A percentile compares a stretch with the other conserved stretches of the same genome.
These are phyloP conservation scores for Podospora conica DNA, from an alignment of 495 filamentous ascomycete genomes.

Conservation along the genomic window DNA sequence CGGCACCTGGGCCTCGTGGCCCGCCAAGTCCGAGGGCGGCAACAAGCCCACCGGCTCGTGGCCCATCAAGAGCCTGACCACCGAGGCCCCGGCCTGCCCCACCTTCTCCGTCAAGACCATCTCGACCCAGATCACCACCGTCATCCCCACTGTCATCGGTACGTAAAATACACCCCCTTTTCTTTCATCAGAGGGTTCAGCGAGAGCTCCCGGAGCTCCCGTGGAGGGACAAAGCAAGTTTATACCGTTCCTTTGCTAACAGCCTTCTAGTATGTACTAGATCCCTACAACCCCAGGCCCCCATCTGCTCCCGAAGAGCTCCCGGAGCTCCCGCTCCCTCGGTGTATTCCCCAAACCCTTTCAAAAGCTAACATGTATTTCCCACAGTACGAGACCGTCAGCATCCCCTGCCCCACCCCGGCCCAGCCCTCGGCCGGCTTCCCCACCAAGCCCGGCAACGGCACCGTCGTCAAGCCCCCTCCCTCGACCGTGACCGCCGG, in stretches of 20 bases:
- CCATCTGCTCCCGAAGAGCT: too few relatives aligned
- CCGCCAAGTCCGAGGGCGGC: slow-evolving; percentile 4
- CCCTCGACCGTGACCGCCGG: slow-evolving; percentile 40
- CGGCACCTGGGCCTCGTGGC: slow-evolving; percentile 5
- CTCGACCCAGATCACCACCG: slow-evolving; percentile 40
- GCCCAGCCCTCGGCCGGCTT: slow-evolving; percentile 26
- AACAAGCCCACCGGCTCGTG: slow-evolving; percentile 2
- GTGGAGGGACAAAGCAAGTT: too few relatives aligned
- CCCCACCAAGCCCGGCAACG: slow-evolving; percentile 26
- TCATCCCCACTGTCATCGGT: slow-evolving; percentile 49
- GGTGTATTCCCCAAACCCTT: too few relatives aligned
- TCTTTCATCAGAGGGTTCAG: too few relatives aligned
- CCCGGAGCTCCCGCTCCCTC: too few relatives aligned
- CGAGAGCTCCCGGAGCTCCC: too few relatives aligned
- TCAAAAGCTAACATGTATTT: too few relatives aligned
- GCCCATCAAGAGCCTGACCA: slow-evolving; percentile 14
- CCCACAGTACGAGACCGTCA: slow-evolving; percentile 48
- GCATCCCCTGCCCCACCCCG: slow-evolving; percentile 32
- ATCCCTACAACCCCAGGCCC: too few relatives aligned
- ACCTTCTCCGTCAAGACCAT: slow-evolving; percentile 36
- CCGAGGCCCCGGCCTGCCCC: slow-evolving; percentile 29
- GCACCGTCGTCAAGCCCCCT: slow-evolving; percentile 29
- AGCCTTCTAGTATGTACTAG: too few relatives aligned
- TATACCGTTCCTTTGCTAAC: too few relatives aligned
- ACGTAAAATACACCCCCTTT: too few relatives aligned